phyloP scores from a whole-genome alignment of 2,329 filamentous ascomycete genomes.

The Cladophialophora yegresii region DNA sequence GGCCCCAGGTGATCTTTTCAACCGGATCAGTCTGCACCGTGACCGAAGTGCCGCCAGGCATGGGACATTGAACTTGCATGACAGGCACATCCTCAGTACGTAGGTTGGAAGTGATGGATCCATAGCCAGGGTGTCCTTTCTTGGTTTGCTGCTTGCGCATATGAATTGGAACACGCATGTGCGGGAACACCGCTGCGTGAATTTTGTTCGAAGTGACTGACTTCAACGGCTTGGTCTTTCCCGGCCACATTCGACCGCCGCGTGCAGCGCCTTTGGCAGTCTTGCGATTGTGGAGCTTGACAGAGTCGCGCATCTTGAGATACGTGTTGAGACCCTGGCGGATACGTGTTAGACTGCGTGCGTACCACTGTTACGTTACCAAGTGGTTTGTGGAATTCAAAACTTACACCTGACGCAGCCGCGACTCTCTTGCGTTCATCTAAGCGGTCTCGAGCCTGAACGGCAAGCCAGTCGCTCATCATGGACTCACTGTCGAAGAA shows the following conservation, averaged over 20 bases:
- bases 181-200: conserved; percentile 22
- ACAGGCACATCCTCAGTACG: not conserved
- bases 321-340: not conserved
- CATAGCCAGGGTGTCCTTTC: not conserved
- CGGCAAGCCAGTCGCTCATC: not conserved
- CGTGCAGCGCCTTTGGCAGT: not conserved
- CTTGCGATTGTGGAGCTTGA: not conserved
- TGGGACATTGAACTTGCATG: conserved; percentile 21
- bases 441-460: not conserved
- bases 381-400: not conserved
- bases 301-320: not conserved
- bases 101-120: not conserved
- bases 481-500: not conserved
- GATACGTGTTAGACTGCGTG: not conserved
- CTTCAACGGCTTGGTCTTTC: not conserved
- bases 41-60: conserved; percentile 19
- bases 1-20: conserved; percentile 24
- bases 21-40: conserved; percentile 20
- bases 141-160: conserved; percentile 5
- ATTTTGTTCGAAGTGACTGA: conserved; percentile 5
- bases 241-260: not conserved
- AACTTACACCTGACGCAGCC: not conserved
- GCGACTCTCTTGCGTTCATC: not conserved
- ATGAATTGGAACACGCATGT: conserved; percentile 22
- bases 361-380: not conserved